These are phyloP conservation scores for Penicillium sp. DNA, from an alignment of 2,329 filamentous ascomycete genomes.

Conservation along the genomic window DNA sequence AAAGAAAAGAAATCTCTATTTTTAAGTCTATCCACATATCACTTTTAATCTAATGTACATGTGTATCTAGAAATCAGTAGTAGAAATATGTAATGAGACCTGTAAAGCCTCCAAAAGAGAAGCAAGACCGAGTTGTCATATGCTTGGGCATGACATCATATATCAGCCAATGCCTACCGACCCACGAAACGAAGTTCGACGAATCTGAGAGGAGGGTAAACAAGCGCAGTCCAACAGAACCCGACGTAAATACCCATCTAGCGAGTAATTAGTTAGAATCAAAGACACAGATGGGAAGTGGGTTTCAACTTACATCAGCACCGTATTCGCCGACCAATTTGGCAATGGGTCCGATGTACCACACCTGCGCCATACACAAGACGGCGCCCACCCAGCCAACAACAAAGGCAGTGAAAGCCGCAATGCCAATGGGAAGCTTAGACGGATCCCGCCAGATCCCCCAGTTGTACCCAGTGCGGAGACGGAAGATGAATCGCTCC, in stretches of 20 bases:
- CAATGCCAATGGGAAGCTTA: conserved; percentile 62
- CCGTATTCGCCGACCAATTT: conserved; percentile 57
- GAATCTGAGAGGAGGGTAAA: conserved; percentile 56
- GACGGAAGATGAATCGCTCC: conserved; percentile 63
- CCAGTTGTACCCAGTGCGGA: conserved; percentile 58
- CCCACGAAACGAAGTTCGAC: conserved; percentile 53
- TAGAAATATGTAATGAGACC: not conserved
- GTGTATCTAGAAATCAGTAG: not conserved
- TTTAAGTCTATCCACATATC: not conserved
- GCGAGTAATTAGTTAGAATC: conserved; percentile 13
- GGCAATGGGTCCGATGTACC: conserved; percentile 66
- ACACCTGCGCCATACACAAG: conserved; percentile 68
- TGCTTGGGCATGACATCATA: not conserved
- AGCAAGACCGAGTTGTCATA: not conserved
- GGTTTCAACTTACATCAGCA: conserved; percentile 51
- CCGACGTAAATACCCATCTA: conserved; percentile 61
- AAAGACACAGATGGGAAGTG: not conserved
- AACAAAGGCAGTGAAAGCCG: conserved; percentile 61
- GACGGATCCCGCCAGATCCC: conserved; percentile 58
- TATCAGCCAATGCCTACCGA: conserved; percentile 34
- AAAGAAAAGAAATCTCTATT: not conserved
- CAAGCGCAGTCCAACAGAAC: conserved; percentile 58
- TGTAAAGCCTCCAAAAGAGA: not conserved
- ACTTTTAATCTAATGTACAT: not conserved
- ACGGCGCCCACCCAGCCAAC: conserved; percentile 66